Conservation (phyloP, 306 rosid species). For the Lagenaria siceraria region DNA sequence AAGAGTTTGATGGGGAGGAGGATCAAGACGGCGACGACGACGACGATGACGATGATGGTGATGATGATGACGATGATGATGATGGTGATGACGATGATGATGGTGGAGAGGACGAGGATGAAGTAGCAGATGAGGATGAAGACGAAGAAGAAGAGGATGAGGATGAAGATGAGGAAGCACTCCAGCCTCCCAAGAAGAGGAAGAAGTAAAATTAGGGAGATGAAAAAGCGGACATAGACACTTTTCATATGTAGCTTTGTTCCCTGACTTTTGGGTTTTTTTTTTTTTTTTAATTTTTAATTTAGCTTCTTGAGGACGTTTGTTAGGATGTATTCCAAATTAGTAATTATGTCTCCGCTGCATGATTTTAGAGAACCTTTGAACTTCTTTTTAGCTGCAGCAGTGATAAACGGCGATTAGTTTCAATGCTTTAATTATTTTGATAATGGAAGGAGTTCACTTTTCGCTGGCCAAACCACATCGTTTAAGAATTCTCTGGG, state of each 20-base stretch:
- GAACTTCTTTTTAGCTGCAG: not conserved
- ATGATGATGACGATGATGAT: slow-evolving; percentile 17
- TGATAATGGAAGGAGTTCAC: too few species aligned
- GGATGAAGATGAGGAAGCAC: slow-evolving; percentile 72
- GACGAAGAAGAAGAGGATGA: slow-evolving; percentile 44
- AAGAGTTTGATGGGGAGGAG: slow-evolving; percentile 28
- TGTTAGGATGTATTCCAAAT: slow-evolving; percentile 12
- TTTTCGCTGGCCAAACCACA: too few species aligned
- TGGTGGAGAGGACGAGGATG: slow-evolving; percentile 41
- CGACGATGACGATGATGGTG: slow-evolving; percentile 25
- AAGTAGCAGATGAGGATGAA: slow-evolving; percentile 33
- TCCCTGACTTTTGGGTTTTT: slow-evolving; percentile 7
- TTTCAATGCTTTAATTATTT: not conserved
- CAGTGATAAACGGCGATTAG: not conserved
- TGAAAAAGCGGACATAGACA: not conserved
- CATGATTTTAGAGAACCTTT: not conserved
- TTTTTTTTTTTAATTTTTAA: not conserved
- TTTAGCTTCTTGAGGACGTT: slow-evolving; percentile 5
- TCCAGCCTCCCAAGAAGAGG: slow-evolving; percentile 95
- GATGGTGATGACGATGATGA: slow-evolving; percentile 27
- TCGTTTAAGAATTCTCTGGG: too few species aligned
- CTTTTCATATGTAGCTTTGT: not conserved
- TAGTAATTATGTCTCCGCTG: slow-evolving; percentile 6
- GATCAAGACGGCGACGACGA: slow-evolving; percentile 24
- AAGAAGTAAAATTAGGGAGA: slow-evolving; percentile 47